Percentiles rank a stretch among this genome's conserved stretches.
These are phyloP conservation scores for Phytophthora crassamura DNA, from an alignment of 352 stramenopile species.

Conservation along the genomic window DNA sequence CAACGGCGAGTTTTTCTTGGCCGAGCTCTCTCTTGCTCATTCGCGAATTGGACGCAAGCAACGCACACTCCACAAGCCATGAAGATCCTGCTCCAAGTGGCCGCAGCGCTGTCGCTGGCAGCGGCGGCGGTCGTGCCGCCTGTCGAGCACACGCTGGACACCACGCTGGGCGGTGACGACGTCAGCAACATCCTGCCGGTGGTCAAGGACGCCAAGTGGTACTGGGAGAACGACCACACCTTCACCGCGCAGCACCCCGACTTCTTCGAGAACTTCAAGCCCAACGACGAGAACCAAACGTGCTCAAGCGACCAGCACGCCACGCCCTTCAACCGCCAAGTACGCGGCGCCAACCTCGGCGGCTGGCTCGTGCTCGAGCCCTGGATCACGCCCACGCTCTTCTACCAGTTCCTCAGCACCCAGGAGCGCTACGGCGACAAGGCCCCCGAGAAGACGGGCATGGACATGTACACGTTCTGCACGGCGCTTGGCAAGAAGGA, in stretches of 20 bases:
- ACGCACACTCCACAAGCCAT: conserved; percentile 22
- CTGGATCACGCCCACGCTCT: conserved; percentile 96
- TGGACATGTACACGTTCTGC: conserved; percentile 94
- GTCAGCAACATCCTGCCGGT: conserved; percentile 1
- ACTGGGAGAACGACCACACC: conserved; percentile 69
- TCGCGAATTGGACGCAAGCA: conserved; percentile 25
- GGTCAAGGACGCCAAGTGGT: conserved; percentile 65
- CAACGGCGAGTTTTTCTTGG: conserved; percentile 8
- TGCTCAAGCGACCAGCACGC: conserved; percentile 72
- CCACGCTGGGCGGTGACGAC: conserved; percentile 9
- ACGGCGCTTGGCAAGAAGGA: conserved; percentile 86
- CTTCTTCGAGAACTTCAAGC: conserved; percentile 62
- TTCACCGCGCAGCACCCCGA: conserved; percentile 42
- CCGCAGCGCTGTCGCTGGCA: conserved; percentile 20
- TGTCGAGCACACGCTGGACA: conserved; percentile 16
- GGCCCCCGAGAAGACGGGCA: conserved; percentile 83
- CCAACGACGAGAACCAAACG: conserved; percentile 67
- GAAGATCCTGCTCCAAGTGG: conserved; percentile 32
- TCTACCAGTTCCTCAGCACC: conserved; percentile 95
- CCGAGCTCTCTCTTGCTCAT: conserved; percentile 19
- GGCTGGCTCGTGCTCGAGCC: conserved; percentile 96
- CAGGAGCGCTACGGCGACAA: conserved; percentile 76
- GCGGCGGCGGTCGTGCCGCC: not conserved
- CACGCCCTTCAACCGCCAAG: conserved; percentile 80
- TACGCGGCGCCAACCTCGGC: conserved; percentile 94